These are phyloP conservation scores for Fusarium dlaminii DNA, from an alignment of 2,329 filamentous ascomycete genomes.

Conservation along the genomic window DNA sequence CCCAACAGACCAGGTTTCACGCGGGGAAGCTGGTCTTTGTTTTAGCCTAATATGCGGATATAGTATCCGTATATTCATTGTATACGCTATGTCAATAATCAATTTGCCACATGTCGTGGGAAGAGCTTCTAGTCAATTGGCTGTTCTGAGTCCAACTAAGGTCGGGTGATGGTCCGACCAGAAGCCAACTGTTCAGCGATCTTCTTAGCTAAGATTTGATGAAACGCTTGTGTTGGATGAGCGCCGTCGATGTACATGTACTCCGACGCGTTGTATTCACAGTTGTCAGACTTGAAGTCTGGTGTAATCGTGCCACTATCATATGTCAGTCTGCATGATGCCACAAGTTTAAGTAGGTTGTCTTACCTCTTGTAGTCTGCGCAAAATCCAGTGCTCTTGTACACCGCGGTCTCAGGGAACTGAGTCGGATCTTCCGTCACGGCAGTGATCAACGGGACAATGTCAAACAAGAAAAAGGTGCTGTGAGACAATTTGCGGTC, in stretches of 20 bases:
- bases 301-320: background rate
- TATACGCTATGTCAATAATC: no score
- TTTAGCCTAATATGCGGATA: background rate
- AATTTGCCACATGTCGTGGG: accelerated
- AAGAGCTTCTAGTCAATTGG: background rate
- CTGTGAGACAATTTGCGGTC: background rate
- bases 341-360: accelerated
- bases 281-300: background rate
- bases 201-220: conserved; percentile 9
- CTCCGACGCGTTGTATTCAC: conserved; percentile 4
- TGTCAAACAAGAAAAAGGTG: conserved; percentile 5
- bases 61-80: background rate
- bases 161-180: background rate
- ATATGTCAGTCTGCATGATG: background rate
- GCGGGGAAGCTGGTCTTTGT: background rate
- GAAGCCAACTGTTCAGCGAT: background rate
- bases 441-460: background rate
- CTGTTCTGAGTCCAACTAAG: background rate
- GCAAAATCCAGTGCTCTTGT: conserved; percentile 1
- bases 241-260: conserved; percentile 23
- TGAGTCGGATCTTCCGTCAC: background rate
- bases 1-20: background rate
- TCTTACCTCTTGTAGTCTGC: conserved; percentile 4
- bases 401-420: background rate
- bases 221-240: conserved; percentile 14